Conservation (phyloP, 371 early-diverging fungal genomes). For the Rhizopus arrhizus region DNA sequence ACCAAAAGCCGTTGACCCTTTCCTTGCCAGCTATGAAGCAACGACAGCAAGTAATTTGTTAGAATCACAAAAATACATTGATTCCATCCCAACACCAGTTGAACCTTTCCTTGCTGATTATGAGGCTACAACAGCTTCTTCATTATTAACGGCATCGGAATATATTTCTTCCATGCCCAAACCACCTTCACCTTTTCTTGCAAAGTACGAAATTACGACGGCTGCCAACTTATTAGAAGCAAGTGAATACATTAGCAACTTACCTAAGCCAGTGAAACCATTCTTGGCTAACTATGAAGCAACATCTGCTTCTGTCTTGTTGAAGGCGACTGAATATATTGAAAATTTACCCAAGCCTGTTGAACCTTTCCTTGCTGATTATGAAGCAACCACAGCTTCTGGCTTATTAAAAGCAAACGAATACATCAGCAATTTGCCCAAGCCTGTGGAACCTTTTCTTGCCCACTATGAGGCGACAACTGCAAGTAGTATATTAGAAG, state of each 20-base stretch:
- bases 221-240: conserved; percentile 2
- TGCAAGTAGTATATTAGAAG: not conserved
- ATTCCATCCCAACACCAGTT: not conserved
- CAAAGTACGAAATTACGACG: conserved; percentile 6
- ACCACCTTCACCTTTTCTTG: not conserved
- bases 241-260: not conserved
- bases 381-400: conserved; percentile 6
- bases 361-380: conserved; percentile 3
- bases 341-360: not conserved
- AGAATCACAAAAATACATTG: not conserved
- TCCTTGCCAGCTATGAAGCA: conserved; percentile 16
- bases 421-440: not conserved
- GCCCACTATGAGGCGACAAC: conserved; percentile 11
- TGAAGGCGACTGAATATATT: not conserved
- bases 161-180: conserved; percentile 7
- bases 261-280: not conserved
- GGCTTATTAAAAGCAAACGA: not conserved
- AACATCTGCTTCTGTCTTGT: not conserved
- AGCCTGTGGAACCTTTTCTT: conserved; percentile 8
- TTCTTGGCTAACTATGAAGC: conserved; percentile 5
- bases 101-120: conserved; percentile 8
- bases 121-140: conserved; percentile 19
- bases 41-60: conserved; percentile 1
- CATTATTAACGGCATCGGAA: not conserved
- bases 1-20: conserved; percentile 6